A percentile compares a stretch with the other conserved stretches of the same genome.
phyloP scores from a whole-genome alignment of 148 eudicot genomes.

The Spergularia bocconei region DNA sequence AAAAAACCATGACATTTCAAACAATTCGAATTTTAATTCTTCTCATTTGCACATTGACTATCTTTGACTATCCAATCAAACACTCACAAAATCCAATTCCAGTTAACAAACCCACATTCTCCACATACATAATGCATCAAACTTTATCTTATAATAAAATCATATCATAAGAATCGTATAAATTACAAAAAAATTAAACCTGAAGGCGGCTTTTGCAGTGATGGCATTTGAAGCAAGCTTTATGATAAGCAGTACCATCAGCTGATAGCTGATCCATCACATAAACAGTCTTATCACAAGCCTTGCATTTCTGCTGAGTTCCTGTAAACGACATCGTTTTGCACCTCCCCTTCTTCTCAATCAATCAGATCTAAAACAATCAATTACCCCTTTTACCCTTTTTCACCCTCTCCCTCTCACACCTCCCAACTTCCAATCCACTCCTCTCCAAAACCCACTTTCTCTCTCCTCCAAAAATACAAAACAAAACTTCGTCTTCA shows the following conservation, averaged over 20 bases:
- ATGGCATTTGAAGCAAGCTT: constrained; percentile 82
- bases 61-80: neutral
- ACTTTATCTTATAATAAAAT: neutral
- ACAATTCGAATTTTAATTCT: neutral
- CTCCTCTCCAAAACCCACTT: neutral
- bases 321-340: constrained; percentile 71
- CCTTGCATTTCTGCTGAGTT: constrained; percentile 84
- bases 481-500: constrained; percentile 8
- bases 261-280: constrained; percentile 74
- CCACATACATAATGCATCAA: neutral
- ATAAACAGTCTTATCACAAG: constrained; percentile 86
- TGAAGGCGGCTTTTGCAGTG: constrained; percentile 82
- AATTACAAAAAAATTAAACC: constrained; percentile 27
- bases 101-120: neutral
- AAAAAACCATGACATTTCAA: neutral
- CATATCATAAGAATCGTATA: neutral
- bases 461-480: constrained; percentile 18
- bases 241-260: constrained; percentile 71
- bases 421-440: neutral
- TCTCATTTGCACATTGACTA: too few relatives aligned
- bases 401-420: constrained; percentile 4
- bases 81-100: neutral
- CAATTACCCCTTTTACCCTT: neutral
- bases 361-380: constrained; percentile 15
- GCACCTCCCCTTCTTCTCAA: constrained; percentile 3